These are phyloP conservation scores for Calonectria hawksworthii DNA, from an alignment of 2,329 filamentous ascomycete genomes.

Conservation along the genomic window DNA sequence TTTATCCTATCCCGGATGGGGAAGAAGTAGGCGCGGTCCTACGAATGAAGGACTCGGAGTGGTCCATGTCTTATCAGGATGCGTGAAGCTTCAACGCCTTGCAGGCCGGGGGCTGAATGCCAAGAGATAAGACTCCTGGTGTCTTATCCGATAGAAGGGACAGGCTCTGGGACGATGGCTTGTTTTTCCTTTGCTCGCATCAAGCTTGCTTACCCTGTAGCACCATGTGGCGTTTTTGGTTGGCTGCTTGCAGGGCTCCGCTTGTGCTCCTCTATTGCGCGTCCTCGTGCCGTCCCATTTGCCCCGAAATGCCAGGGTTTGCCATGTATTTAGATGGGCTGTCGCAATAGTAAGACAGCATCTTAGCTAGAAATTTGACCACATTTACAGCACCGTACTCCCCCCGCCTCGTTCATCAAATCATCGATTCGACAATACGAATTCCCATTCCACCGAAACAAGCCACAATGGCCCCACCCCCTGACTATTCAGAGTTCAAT, in stretches of 20 bases:
- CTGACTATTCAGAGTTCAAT: not conserved
- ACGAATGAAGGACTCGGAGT: conserved; percentile 11
- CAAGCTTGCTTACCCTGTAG: not conserved
- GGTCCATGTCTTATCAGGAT: conserved; percentile 16
- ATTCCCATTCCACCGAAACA: not conserved
- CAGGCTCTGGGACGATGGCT: not conserved
- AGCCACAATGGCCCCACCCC: not conserved
- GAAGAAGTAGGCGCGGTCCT: not conserved
- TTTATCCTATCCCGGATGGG: not conserved
- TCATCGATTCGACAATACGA: no score
- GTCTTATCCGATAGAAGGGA: conserved; percentile 5
- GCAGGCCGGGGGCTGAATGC: conserved; percentile 8
- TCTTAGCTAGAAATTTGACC: not conserved
- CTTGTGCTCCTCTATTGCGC: not conserved
- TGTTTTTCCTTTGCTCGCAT: not conserved
- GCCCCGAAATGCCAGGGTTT: not conserved
- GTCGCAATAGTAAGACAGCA: not conserved
- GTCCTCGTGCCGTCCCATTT: no score
- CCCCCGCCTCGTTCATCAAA: not conserved
- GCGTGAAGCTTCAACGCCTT: conserved; percentile 2
- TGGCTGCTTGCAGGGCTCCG: not conserved
- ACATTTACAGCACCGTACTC: not conserved
- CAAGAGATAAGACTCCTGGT: conserved; percentile 18
- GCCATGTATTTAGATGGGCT: not conserved
- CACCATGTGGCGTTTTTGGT: not conserved